Percentiles rank a stretch among this genome's conserved stretches.
Conservation (phyloP, 257 asterid genomes). For the Osmanthus fragrans region DNA sequence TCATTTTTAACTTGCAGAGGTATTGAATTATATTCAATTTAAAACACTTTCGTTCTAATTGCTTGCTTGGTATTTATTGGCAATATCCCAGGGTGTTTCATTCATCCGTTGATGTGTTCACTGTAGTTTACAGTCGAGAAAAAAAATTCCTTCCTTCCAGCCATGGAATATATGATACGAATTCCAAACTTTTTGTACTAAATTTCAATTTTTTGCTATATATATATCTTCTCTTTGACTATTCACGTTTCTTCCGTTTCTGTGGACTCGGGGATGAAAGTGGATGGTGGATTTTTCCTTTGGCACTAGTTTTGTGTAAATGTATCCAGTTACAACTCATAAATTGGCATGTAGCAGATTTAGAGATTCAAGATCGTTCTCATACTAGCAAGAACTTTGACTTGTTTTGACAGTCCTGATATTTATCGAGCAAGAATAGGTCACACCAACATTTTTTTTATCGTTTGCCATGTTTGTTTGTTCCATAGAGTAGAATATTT, state of each 20-base stretch:
- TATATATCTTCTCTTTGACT: not conserved
- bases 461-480: conserved; percentile 34
- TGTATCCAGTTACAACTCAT: conserved; percentile 16
- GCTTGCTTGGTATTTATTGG: conserved; percentile 6
- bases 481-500: conserved; percentile 33
- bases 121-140: conserved; percentile 63
- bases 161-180: conserved; percentile 89
- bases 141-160: conserved; percentile 67
- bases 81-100: conserved; percentile 68
- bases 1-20: not conserved
- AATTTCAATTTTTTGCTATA: not conserved
- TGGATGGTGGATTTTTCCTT: conserved; percentile 98
- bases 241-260: not conserved
- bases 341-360: too few species aligned
- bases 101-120: conserved; percentile 75
- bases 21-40: too few species aligned
- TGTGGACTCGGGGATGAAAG: conserved; percentile 79
- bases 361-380: too few species aligned
- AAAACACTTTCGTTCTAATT: conserved; percentile 9
- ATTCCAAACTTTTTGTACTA: conserved; percentile 1
- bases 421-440: conserved; percentile 28
- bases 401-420: conserved; percentile 87
- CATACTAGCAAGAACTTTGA: conserved; percentile 66
- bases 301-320: conserved; percentile 79
- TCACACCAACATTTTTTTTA: conserved; percentile 59